A percentile compares a stretch with the other conserved stretches of the same genome.
Conservation (phyloP, 2,329 filamentous ascomycete genomes). For the Aspergillus fumigatiaffinis region DNA sequence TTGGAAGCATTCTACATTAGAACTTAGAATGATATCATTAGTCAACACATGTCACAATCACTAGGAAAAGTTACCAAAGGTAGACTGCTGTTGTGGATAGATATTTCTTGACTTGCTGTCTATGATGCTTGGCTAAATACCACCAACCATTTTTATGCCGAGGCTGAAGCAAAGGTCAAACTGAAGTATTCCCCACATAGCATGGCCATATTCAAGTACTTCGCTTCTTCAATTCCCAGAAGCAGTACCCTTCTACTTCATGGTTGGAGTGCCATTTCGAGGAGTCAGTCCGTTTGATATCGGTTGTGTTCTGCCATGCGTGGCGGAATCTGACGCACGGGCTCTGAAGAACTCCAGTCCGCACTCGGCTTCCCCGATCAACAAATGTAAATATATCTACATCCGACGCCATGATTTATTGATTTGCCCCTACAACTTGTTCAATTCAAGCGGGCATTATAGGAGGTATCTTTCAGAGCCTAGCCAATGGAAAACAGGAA, state of each 20-base stretch:
- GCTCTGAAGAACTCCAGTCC: not conserved
- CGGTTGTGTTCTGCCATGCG: not conserved
- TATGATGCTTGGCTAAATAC: too few species aligned
- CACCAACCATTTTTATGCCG: too few species aligned
- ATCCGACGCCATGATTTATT: not conserved
- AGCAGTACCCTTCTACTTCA: not conserved
- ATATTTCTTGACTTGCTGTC: not conserved
- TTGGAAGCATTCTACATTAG: not conserved
- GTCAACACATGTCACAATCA: not conserved
- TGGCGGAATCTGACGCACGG: not conserved
- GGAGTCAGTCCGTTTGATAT: too few species aligned
- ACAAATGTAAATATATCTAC: not conserved
- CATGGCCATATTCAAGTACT: not conserved
- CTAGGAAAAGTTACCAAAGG: not conserved
- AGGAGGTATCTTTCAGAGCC: not conserved
- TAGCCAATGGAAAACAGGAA: not conserved
- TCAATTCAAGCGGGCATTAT: not conserved
- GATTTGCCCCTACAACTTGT: not conserved
- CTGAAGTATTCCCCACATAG: not conserved
- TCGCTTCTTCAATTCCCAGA: not conserved
- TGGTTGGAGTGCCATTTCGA: too few species aligned
- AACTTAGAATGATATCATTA: not conserved
- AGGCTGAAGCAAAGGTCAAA: not conserved
- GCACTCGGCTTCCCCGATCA: not conserved
- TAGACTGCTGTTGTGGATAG: not conserved